These are phyloP conservation scores for Gossypium thurberi DNA, from an alignment of 345 rosid genomes.

Conservation along the genomic window DNA sequence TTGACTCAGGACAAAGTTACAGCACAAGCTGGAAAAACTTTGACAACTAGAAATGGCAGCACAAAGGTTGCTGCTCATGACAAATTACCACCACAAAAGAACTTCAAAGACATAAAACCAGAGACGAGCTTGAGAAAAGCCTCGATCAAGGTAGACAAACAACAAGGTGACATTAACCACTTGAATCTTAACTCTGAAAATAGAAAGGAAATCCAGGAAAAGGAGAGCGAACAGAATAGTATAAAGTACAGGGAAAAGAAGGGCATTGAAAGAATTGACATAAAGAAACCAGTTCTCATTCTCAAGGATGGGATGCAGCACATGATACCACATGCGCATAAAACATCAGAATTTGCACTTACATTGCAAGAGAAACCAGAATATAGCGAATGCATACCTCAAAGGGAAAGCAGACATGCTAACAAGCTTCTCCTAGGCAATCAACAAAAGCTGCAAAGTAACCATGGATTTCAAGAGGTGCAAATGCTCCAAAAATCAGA, in stretches of 20 bases:
- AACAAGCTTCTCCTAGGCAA: conserved; percentile 23
- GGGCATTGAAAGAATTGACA: conserved; percentile 21
- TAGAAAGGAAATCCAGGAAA: conserved; percentile 29
- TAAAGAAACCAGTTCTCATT: conserved; percentile 14
- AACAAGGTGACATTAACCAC: conserved; percentile 20
- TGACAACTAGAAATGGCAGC: conserved; percentile 15
- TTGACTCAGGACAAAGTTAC: too few relatives aligned
- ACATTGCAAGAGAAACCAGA: conserved; percentile 23
- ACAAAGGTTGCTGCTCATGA: conserved; percentile 27
- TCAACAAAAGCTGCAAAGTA: conserved; percentile 25
- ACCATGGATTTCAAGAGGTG: conserved; percentile 22
- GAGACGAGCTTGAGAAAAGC: conserved; percentile 18
- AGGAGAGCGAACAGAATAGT: conserved; percentile 33
- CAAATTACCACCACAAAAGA: conserved; percentile 27
- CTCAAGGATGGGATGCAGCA: conserved; percentile 31
- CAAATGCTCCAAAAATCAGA: conserved; percentile 20
- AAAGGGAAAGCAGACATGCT: conserved; percentile 24
- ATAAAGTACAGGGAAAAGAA: conserved; percentile 28
- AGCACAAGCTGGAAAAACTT: conserved; percentile 21
- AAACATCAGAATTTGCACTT: conserved; percentile 23
- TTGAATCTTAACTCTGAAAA: conserved; percentile 15
- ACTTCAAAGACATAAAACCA: conserved; percentile 22
- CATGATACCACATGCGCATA: conserved; percentile 15
- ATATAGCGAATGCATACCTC: conserved; percentile 17
- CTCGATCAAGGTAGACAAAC: conserved; percentile 22